Evolutionary conservation across 768 basidiomycete genomes (phyloP), one percentile per base, ranked within the genome.

Genomic region (Cystoderma amianthinum): DNA sequence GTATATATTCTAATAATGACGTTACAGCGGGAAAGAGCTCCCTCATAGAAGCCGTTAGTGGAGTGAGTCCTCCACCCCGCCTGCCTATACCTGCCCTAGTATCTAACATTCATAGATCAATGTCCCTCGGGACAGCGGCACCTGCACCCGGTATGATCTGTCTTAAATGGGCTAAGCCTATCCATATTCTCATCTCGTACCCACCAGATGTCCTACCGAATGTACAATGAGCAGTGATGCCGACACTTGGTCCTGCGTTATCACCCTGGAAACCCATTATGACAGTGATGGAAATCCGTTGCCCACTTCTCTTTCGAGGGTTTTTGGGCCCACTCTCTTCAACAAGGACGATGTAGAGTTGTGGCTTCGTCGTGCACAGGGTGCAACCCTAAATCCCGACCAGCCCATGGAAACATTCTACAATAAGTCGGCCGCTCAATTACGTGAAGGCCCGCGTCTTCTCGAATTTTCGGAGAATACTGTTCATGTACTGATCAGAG

Each of bases 41-140:
- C 0, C 52, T 80, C 1, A 74, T 80, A 0, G 78, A 80, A 40
- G 76, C 72, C 0, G 71, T 78, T 0, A 76, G 65, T 11, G 74
- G 76, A 5, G 77, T 80, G 48, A 17, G 71, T 51, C 7, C 17
- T 32, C 18, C 15, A 18, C 32, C 15, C 16, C 11, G 41, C 38
- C 19, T 32, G 12, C 25, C 15, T n/a, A 15, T 24, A 5, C 11
- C 18, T 33, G 13, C 30, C n/a, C n/a, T n/a, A n/a, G n/a, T n/a
- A n/a, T n/a, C n/a, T n/a, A n/a, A n/a, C n/a, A n/a, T n/a, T n/a
- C n/a, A n/a, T n/a, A 81, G 80, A 74, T 80, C 21, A 74, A 59
- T 37, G 78, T 82, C 20, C 79, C 80, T 9, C 61, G 80, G 22
- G 80, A 80, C 32, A 74, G 73, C 32, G 77, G 77, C 16, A 80